Evolutionary conservation across 192 early-diverging fungal species (phyloP), one percentile per base, ranked within the genome.

Genomic region (Coemansia sp.): DNA sequence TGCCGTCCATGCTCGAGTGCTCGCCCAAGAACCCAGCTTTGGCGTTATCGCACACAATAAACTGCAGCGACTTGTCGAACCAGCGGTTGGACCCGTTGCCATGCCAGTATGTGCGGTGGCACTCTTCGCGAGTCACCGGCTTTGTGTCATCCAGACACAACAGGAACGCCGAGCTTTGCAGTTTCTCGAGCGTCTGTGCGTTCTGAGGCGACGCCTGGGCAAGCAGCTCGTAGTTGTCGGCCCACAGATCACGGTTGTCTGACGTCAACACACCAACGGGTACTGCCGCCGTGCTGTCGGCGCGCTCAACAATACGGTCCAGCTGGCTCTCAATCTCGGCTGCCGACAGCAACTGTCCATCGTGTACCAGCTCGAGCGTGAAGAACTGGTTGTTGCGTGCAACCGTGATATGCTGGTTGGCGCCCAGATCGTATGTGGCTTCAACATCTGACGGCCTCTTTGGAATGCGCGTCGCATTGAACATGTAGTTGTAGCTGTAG

Each of bases 11-110:
- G 70, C 86, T 88, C 41, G 91, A 91, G 79, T 93, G 91, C 85
- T 99, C 97, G 66, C 95, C 97, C 38, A 84, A 87, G 82, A 99
- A 97, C 4, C 94, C 97, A 25, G 95, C 95, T 62, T 93, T 93
- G 59, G 88, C 94, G 83, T 97, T 99, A 55, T 96, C 95, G 73
- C 89, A 92, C 53, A 97, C 89, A 70, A 97, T 89, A 67, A 99
- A 97, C 81, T 99, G 95, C 50, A 92, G 82, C 9, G 93, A 83
- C 86, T 99, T 97, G 85, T 99, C 97, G 75, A 92, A 96, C 89
- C 90, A 99, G 64, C 97, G 91, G 82, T 93, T 99, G 58, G 87
- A 89, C 24, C 95, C 97, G 65, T 94, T 88, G 41, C 97, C 93
- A 65, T 94, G 93, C 97, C 95, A 98, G 72, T 90, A 90, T 32